Evolutionary conservation across 2,329 filamentous ascomycete species (phyloP).

Genomic region (Calonectria crousiana): DNA sequence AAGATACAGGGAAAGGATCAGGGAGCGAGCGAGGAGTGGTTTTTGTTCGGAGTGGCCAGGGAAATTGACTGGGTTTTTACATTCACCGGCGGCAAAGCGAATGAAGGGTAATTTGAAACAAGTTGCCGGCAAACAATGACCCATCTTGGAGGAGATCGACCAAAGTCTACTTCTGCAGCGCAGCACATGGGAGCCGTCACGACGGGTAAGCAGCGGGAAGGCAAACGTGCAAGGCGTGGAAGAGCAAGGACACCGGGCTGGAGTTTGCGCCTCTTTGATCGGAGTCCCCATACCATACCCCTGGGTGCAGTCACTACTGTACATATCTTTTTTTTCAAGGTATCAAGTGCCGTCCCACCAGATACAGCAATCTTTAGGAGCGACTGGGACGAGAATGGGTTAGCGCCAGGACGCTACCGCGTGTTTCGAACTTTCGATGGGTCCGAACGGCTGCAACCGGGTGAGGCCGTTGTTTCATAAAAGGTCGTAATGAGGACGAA

Average conservation of each 20-base stretch:
- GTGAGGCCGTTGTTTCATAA: constrained; percentile 41
- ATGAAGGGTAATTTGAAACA: constrained; percentile 18
- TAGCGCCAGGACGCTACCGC: constrained; percentile 37
- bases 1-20: constrained; percentile 21
- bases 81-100: constrained; percentile 17
- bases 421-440: constrained; percentile 40
- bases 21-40: constrained; percentile 20
- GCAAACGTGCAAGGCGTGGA: neutral
- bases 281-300: constrained; percentile 25
- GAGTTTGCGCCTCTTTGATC: constrained; percentile 28
- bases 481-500: constrained; percentile 30
- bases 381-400: constrained; percentile 28
- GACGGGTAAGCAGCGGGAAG: neutral
- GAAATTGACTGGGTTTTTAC: constrained; percentile 24
- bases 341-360: constrained; percentile 28
- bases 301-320: constrained; percentile 24
- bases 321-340: constrained; percentile 14
- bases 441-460: constrained; percentile 34
- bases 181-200: constrained; percentile 7
- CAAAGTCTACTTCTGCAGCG: neutral
- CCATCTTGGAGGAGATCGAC: constrained; percentile 1
- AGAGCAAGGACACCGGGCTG: constrained; percentile 17
- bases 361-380: constrained; percentile 28
- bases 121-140: constrained; percentile 21
- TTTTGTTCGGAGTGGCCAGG: neutral